Base-by-base conservation (phyloP, 2,329 filamentous ascomycete genomes). In the Exophiala mesophila region DNA sequence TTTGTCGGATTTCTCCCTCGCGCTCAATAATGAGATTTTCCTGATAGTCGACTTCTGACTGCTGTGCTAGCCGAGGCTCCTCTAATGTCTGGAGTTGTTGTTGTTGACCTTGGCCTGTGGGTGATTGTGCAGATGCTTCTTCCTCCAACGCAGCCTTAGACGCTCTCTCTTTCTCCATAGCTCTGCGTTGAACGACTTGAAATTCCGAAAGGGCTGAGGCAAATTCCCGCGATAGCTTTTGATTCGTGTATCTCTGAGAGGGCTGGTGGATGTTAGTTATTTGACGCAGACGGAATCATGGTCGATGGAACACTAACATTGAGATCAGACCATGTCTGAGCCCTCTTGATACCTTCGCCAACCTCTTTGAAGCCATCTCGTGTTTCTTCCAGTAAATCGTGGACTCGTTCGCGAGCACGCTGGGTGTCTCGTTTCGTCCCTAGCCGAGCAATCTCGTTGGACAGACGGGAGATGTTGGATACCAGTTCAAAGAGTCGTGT, bases 1-100 rank as follows among this genome's bases (percentile, higher is more conserved):
- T 98, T 62, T 94, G 94, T 49, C 89, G 83, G 54, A 98, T 98
- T 70, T 98, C 92, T 44, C 88, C 82, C 65, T 98, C 92, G 40
- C 94, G 88, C 72, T 98, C 90, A 48, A 94, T 83, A 60, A 98
- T 98, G 45, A 98, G 73, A 12, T 85, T 82, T 56, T 98, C 92
- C 61, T 98, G 92, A 69, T 96, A 98, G 62, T 98, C 90, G 31
- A 98, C 92, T 60, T 98, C 94, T 56, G 88, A 83, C 63, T 98
- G 92, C 19, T 87, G 78, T 1, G 89, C 92, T 6, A 97, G 74
- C 42, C 87, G 85, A 9, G 85, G 72, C 55, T 89, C 78, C 55
- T 92, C 82, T 57, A 90, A 70, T 52, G 88, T 76, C 55, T 89
- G 80, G 57, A 88, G 78, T 54, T 84, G 76, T 51, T 80, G 73